These are phyloP conservation scores for Diaporthe helianthi DNA, from an alignment of 2,329 filamentous ascomycete genomes.

Conservation along the genomic window DNA sequence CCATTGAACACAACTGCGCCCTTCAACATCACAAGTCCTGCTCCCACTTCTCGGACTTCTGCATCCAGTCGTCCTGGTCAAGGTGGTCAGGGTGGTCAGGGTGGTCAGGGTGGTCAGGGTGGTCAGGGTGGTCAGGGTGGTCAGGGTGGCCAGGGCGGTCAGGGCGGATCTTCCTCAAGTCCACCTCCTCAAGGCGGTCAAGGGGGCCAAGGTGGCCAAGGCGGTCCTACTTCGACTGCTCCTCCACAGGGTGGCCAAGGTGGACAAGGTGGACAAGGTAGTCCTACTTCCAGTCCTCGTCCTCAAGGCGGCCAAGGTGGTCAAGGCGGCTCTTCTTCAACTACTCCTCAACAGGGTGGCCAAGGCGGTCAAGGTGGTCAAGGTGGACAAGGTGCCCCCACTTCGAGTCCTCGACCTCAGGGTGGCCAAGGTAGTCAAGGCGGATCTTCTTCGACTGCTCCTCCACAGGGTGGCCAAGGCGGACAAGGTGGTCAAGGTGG, in stretches of 20 bases:
- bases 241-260: not conserved
- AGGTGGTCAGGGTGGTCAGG: not conserved
- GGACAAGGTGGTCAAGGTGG: conserved; percentile 4
- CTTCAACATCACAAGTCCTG: conserved; percentile 24
- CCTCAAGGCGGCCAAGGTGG: not conserved
- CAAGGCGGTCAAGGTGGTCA: not conserved
- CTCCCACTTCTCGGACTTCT: conserved; percentile 16
- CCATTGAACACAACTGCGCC: conserved; percentile 25
- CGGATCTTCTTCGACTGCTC: not conserved
- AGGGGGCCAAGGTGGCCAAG: not conserved
- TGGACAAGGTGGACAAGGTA: not conserved
- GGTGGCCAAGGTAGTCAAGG: conserved; percentile 2
- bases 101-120: conserved; percentile 3
- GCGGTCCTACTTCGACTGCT: not conserved
- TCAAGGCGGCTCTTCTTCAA: not conserved
- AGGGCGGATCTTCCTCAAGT: not conserved
- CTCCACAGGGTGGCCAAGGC: not conserved
- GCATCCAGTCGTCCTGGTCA: not conserved
- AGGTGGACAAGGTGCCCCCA: not conserved
- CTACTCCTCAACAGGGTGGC: not conserved
- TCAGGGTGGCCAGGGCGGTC: not conserved
- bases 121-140: not conserved
- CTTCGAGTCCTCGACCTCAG: not conserved
- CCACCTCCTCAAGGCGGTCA: conserved; percentile 3
- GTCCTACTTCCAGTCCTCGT: not conserved